phyloP scores from a whole-genome alignment of 352 stramenopile species.

The Pythium sp. region DNA sequence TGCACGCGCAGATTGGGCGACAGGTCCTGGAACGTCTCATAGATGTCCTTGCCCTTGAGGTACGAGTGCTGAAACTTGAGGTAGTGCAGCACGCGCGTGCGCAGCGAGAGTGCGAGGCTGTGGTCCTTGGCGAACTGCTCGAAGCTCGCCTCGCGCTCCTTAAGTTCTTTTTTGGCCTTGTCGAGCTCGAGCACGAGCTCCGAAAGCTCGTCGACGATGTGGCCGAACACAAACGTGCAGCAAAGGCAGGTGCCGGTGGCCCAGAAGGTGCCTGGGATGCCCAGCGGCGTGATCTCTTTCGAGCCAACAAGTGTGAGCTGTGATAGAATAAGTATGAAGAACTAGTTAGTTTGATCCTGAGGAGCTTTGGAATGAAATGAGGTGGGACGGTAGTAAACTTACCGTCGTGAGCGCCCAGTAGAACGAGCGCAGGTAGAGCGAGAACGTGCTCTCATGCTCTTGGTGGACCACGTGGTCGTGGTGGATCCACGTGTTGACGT shows the following conservation, averaged over 20 bases:
- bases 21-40: constrained; percentile 70
- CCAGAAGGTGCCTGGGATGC: constrained; percentile 60
- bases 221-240: constrained; percentile 75
- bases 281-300: constrained; percentile 61
- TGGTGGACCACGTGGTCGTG: constrained; percentile 72
- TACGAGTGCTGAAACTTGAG: constrained; percentile 71
- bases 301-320: constrained; percentile 70
- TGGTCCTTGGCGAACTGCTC: constrained; percentile 72
- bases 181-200: constrained; percentile 78
- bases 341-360: not conserved
- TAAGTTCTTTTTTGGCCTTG: constrained; percentile 69
- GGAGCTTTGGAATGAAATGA: too few species aligned
- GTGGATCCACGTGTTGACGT: constrained; percentile 63
- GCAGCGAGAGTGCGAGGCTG: constrained; percentile 48
- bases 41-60: constrained; percentile 66
- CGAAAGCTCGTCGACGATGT: constrained; percentile 75
- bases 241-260: constrained; percentile 61
- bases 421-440: constrained; percentile 68
- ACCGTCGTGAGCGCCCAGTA: constrained; percentile 80
- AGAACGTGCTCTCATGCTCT: constrained; percentile 40
- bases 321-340: not conserved
- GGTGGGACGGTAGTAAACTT: not conserved
- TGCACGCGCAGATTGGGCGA: constrained; percentile 62
- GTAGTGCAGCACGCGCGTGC: constrained; percentile 60
- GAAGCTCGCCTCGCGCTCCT: constrained; percentile 61